These are phyloP conservation scores for Drechslera avenae DNA, from an alignment of 2,329 filamentous ascomycete genomes.

Conservation along the genomic window DNA sequence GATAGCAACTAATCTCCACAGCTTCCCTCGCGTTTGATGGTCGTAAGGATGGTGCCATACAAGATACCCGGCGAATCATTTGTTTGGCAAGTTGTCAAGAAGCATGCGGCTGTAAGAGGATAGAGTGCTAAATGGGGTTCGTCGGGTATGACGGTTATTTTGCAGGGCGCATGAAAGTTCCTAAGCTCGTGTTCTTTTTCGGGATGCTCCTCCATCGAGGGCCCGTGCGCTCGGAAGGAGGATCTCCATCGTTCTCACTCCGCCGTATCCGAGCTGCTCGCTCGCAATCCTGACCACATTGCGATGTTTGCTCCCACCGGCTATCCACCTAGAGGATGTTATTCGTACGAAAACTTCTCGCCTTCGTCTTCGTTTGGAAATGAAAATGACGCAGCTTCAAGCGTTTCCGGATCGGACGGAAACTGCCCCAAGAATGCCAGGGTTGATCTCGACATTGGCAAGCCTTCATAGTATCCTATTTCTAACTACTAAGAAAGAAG, in stretches of 20 bases:
- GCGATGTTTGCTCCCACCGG: too few relatives aligned
- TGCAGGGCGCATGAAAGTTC: neutral
- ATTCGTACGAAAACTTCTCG: too few relatives aligned
- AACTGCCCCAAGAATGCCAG: neutral
- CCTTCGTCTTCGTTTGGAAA: neutral
- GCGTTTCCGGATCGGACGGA: neutral
- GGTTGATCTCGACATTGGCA: neutral
- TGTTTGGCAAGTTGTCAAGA: too few relatives aligned
- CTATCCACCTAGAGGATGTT: too few relatives aligned
- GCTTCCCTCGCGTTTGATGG: too few relatives aligned
- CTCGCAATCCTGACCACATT: too few relatives aligned
- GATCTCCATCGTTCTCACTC: neutral
- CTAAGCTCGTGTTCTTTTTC: neutral
- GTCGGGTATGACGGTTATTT: neutral
- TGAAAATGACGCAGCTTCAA: neutral
- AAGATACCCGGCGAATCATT: too few relatives aligned
- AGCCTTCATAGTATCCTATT: neutral
- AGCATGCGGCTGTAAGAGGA: too few relatives aligned
- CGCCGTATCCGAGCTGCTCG: too few relatives aligned
- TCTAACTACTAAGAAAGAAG: neutral
- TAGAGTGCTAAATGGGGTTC: too few relatives aligned
- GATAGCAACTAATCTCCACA: too few relatives aligned
- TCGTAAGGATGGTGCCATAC: too few relatives aligned
- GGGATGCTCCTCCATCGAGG: neutral
- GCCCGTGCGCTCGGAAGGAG: neutral